phyloP scores from a whole-genome alignment of 805 yeast genomes.

The Pichia deserticola region DNA sequence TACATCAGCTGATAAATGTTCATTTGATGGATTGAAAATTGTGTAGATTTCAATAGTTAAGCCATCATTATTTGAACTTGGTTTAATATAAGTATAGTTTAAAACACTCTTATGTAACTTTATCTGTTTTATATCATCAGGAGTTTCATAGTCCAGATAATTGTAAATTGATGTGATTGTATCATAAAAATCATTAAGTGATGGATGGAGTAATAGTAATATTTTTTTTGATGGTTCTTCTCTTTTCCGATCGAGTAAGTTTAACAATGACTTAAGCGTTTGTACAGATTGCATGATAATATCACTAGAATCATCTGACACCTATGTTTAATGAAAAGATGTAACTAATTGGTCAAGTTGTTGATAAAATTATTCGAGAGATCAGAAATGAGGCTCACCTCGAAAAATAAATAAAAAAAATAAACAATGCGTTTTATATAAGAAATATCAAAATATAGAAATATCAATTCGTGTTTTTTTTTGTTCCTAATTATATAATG shows the following conservation, averaged over 20 bases:
- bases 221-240: not conserved
- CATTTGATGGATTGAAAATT: not conserved
- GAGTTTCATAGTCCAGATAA: not conserved
- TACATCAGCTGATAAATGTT: not conserved
- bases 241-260: not conserved
- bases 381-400: no score
- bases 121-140: not conserved
- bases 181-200: not conserved
- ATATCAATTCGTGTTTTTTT: no score
- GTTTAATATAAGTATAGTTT: constrained; percentile 4
- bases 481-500: no score
- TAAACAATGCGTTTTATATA: no score
- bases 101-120: not conserved
- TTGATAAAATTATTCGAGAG: no score
- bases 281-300: not conserved
- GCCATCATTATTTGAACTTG: not conserved
- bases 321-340: no score
- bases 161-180: not conserved
- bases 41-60: constrained; percentile 5
- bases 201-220: not conserved
- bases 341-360: no score
- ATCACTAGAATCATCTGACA: not conserved
- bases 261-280: not conserved
- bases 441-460: no score
- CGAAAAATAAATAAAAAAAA: no score